phyloP scores from a whole-genome alignment of 1,284 basidiomycete genomes.

The Malassezia pachydermatis region DNA sequence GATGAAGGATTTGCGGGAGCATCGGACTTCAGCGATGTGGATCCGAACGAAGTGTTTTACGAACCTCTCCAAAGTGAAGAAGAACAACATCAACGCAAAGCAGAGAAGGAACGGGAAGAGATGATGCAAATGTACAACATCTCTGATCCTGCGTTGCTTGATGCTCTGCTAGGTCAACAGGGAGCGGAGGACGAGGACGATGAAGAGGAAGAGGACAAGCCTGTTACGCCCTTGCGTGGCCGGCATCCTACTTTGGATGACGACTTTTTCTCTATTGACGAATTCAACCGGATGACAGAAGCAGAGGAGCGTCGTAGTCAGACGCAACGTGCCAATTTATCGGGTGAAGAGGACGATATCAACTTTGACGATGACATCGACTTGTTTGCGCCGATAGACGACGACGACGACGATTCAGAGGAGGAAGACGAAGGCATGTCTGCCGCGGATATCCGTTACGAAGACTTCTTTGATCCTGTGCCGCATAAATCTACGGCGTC shows the following conservation, averaged over 20 bases:
- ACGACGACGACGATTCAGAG: conserved; percentile 23
- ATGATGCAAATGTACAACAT: conserved; percentile 19
- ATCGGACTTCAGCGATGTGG: conserved; percentile 39
- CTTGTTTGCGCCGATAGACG: conserved; percentile 14
- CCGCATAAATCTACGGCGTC: background rate
- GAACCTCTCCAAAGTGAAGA: conserved; percentile 42
- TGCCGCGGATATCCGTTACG: conserved; percentile 49
- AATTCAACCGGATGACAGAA: conserved; percentile 79
- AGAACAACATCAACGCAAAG: conserved; percentile 33
- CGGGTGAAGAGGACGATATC: conserved; percentile 20
- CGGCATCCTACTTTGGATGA: conserved; percentile 68
- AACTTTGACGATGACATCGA: conserved; percentile 18
- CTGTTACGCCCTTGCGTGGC: conserved; percentile 12
- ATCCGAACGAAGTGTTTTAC: conserved; percentile 30
- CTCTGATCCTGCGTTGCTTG: conserved; percentile 9
- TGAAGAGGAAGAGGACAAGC: conserved; percentile 20
- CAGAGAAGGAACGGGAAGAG: conserved; percentile 27
- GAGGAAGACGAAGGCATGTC: conserved; percentile 7
- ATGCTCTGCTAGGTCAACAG: conserved; percentile 12
- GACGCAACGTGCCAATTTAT: conserved; percentile 53
- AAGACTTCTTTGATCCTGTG: conserved; percentile 59
- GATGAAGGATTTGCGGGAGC: conserved; percentile 35
- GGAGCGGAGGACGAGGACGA: conserved; percentile 17
- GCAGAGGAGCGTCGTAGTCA: conserved; percentile 59
- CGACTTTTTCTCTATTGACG: conserved; percentile 77